Evolutionary conservation across 2,329 filamentous ascomycete species (phyloP).

Genomic region (Arachnomyces sp.): DNA sequence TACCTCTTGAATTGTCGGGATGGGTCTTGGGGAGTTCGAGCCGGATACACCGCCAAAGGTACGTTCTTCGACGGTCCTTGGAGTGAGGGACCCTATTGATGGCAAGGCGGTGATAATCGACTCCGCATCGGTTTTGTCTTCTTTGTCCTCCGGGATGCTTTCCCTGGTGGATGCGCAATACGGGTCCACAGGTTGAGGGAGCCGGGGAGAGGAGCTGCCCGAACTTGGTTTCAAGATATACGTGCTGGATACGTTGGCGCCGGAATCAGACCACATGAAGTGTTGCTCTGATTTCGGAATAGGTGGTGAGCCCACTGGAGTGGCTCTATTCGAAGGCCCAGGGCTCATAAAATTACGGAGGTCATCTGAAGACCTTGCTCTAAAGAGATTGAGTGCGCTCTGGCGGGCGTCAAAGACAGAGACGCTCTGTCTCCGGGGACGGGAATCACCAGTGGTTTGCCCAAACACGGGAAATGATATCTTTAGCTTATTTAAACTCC

Average conservation of each 20-base stretch:
- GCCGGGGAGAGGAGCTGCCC: conserved; percentile 18
- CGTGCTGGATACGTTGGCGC: conserved; percentile 19
- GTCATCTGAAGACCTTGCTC: conserved; percentile 17
- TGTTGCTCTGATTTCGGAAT: conserved; percentile 12
- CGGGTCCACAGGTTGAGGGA: conserved; percentile 21
- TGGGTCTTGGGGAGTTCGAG: conserved; percentile 4
- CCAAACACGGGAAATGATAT: no score
- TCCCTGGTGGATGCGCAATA: conserved; percentile 20
- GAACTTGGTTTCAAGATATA: conserved; percentile 24
- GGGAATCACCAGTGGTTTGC: no score
- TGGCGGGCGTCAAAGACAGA: no score
- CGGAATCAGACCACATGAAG: conserved; percentile 25
- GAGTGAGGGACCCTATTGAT: conserved; percentile 10
- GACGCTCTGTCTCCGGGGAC: no score
- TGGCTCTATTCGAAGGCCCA: neutral
- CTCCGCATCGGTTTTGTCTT: conserved; percentile 8
- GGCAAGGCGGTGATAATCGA: conserved; percentile 24
- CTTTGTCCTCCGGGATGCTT: conserved; percentile 10
- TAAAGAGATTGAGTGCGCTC: conserved; percentile 24
- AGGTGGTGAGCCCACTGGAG: no score
- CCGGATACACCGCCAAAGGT: neutral
- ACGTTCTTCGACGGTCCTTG: neutral
- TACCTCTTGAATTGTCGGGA: neutral
- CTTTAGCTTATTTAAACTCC: no score
- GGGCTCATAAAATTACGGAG: conserved; percentile 2